These are phyloP conservation scores for carrot (Daucus carota) DNA, from an alignment of 129 eudicot genomes.

Conservation along the genomic window DH1_v3.0 NC_030388.2:30385501-30386000, in stretches of 20 bases:
- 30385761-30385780: background rate
- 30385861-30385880: background rate
- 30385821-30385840: background rate
- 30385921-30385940: no score
- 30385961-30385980: background rate
- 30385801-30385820: no score
- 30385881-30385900: background rate
- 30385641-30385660: constrained; percentile 98
- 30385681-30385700: constrained; percentile 97
- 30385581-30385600: constrained; percentile 18
- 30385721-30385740: constrained; percentile 93
- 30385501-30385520: constrained; percentile 19
- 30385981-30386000: background rate
- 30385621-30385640: constrained; percentile 53
- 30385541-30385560: constrained; percentile 31
- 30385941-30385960: background rate
- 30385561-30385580: constrained; percentile 42
- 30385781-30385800: background rate
- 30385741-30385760: background rate
- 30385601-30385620: constrained; percentile 2
- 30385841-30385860: background rate
- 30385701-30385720: constrained; percentile 87
- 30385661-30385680: constrained; percentile 91
- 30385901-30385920: background rate
- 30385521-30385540: constrained; percentile 39